A percentile compares a stretch with the other conserved stretches of the same genome.
phyloP scores from a whole-genome alignment of 2,329 filamentous ascomycete genomes.

The Pseudogymnoascus sp. region DNA sequence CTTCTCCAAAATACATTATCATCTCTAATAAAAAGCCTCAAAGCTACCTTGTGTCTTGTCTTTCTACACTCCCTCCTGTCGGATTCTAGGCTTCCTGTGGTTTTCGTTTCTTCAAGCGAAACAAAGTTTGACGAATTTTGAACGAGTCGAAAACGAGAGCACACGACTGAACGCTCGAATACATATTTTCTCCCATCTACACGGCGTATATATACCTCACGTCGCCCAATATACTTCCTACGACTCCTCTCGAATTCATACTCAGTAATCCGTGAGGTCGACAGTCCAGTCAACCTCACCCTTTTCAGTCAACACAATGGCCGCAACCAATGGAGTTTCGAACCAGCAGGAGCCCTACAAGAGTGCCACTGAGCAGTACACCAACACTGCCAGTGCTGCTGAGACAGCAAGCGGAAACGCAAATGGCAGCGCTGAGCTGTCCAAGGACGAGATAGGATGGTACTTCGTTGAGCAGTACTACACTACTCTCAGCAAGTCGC shows the following conservation, averaged over 20 bases:
- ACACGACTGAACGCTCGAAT: conserved; percentile 7
- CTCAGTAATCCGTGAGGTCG: background rate
- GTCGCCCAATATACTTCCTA: background rate
- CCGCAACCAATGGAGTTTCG: conserved; percentile 31
- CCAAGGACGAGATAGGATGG: conserved; percentile 96
- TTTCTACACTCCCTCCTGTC: conserved; percentile 8
- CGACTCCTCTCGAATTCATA: conserved; percentile 4
- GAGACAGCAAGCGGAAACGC: conserved; percentile 27
- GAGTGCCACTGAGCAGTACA: conserved; percentile 26
- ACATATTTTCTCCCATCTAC: conserved; percentile 4
- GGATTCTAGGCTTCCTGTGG: conserved; percentile 6
- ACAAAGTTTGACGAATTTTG: conserved; percentile 6
- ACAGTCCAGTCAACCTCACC: conserved; percentile 1
- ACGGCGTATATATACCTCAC: conserved; percentile 4
- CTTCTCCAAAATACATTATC: conserved; percentile 4
- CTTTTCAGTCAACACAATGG: conserved; percentile 11
- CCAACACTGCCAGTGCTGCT: conserved; percentile 26
- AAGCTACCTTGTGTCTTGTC: conserved; percentile 7
- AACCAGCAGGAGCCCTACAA: conserved; percentile 30
- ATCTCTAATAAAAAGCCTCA: conserved; percentile 7
- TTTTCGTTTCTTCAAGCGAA: conserved; percentile 9
- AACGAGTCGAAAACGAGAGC: background rate
- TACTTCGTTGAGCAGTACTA: conserved; percentile 99
- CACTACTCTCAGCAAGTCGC: conserved; percentile 88
- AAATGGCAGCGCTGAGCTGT: conserved; percentile 41